Evolutionary conservation across 1,284 basidiomycete species (phyloP).

Genomic region (Pascua sp.): DNA sequence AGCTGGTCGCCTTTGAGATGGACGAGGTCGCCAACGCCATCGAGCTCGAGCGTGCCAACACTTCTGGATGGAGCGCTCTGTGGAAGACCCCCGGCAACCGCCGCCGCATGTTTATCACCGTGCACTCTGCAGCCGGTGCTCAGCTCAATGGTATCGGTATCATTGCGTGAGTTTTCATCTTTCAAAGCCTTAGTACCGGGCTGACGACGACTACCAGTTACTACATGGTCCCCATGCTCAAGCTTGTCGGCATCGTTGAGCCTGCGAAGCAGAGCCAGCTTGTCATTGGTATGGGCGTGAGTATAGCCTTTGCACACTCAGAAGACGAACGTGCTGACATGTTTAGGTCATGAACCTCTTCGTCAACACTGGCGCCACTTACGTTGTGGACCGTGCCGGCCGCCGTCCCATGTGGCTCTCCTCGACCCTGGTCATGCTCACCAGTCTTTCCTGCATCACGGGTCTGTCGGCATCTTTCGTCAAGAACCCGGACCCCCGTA

Average conservation of each 20-base stretch:
- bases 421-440: conserved; percentile 21
- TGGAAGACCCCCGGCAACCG: conserved; percentile 10
- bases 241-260: conserved; percentile 15
- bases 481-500: conserved; percentile 4
- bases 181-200: no score
- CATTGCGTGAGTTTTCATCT: neutral
- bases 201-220: conserved; percentile 2
- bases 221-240: conserved; percentile 21
- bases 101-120: conserved; percentile 7
- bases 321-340: no score
- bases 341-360: conserved; percentile 10
- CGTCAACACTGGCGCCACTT: neutral
- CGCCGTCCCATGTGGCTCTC: conserved; percentile 17
- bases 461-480: conserved; percentile 3
- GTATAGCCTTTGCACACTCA: no score
- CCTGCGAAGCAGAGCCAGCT: conserved; percentile 6
- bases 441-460: conserved; percentile 12
- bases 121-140: conserved; percentile 6
- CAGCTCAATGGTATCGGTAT: conserved; percentile 13
- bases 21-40: conserved; percentile 25
- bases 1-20: conserved; percentile 24
- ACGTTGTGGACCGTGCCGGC: conserved; percentile 10
- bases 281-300: conserved; percentile 10
- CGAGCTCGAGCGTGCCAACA: conserved; percentile 29
- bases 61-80: conserved; percentile 1